Evolutionary conservation across 257 asterid species (phyloP).

Genomic region (Solanum etuberosum): DNA sequence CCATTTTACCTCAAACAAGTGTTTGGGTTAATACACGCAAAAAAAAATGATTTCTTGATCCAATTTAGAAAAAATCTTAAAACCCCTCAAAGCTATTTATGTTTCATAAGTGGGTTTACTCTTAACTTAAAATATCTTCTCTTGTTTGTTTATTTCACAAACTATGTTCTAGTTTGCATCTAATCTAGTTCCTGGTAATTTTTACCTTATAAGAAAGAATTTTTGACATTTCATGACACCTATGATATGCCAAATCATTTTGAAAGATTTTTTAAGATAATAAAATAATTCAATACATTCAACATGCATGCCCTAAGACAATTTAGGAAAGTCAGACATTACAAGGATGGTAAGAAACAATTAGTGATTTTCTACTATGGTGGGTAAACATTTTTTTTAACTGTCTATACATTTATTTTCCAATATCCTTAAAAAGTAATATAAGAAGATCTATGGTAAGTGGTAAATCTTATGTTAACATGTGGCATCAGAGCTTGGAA

Average conservation of each 20-base stretch:
- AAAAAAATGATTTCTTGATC: background rate
- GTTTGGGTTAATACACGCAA: background rate
- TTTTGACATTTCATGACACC: background rate
- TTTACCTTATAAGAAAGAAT: background rate
- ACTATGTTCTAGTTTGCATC: background rate
- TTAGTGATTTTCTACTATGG: background rate
- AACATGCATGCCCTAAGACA: background rate
- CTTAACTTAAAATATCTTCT: background rate
- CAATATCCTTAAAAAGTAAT: background rate
- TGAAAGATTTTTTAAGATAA: background rate
- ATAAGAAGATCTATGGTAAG: background rate
- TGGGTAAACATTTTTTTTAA: background rate
- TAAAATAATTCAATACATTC: background rate
- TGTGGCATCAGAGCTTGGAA: background rate
- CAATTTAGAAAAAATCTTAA: background rate
- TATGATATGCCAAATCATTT: background rate
- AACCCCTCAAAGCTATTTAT: background rate
- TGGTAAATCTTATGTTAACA: background rate
- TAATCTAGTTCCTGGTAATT: background rate
- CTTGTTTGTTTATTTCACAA: background rate
- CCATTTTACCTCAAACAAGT: background rate
- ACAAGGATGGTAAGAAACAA: background rate
- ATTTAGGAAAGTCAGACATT: background rate
- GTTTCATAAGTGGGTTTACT: background rate
- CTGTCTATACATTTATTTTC: background rate